These are phyloP conservation scores for Boletus huronensis DNA, from an alignment of 768 basidiomycete genomes.

Conservation along the genomic window DNA sequence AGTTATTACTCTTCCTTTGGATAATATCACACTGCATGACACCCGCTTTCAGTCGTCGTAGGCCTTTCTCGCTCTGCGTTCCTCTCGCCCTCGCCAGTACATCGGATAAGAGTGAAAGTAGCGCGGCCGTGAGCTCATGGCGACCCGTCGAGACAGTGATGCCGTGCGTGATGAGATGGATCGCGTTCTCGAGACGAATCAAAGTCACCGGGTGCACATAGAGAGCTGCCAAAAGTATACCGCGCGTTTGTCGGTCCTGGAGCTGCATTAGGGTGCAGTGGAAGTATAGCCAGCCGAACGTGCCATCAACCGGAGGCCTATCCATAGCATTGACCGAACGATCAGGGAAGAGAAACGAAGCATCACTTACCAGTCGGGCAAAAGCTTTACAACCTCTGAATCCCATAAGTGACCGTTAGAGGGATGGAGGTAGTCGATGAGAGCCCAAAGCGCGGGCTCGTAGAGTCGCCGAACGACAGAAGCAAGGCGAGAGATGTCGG, in stretches of 20 bases:
- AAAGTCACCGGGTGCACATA: constrained; percentile 25
- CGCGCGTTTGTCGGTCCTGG: constrained; percentile 20
- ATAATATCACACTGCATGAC: constrained; percentile 36
- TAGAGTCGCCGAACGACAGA: constrained; percentile 40
- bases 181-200: constrained; percentile 34
- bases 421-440: constrained; percentile 47
- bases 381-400: constrained; percentile 15
- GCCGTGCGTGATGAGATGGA: constrained; percentile 39
- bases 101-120: constrained; percentile 40
- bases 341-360: neutral
- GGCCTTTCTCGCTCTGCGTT: constrained; percentile 30
- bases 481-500: constrained; percentile 42
- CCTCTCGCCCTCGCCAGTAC: constrained; percentile 32
- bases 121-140: constrained; percentile 24
- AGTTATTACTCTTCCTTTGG: no score
- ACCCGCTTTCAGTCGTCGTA: constrained; percentile 38
- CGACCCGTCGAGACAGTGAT: constrained; percentile 21
- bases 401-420: constrained; percentile 41
- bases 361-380: constrained; percentile 28
- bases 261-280: constrained; percentile 27
- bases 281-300: constrained; percentile 48
- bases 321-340: neutral
- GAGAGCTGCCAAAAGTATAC: constrained; percentile 36
- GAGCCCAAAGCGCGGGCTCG: constrained; percentile 37
- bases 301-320: constrained; percentile 12